Percentiles rank a stretch among this genome's conserved stretches.
These are phyloP conservation scores for Xylaria flabelliformis DNA, from an alignment of 495 filamentous ascomycete genomes.

Conservation along the genomic window DNA sequence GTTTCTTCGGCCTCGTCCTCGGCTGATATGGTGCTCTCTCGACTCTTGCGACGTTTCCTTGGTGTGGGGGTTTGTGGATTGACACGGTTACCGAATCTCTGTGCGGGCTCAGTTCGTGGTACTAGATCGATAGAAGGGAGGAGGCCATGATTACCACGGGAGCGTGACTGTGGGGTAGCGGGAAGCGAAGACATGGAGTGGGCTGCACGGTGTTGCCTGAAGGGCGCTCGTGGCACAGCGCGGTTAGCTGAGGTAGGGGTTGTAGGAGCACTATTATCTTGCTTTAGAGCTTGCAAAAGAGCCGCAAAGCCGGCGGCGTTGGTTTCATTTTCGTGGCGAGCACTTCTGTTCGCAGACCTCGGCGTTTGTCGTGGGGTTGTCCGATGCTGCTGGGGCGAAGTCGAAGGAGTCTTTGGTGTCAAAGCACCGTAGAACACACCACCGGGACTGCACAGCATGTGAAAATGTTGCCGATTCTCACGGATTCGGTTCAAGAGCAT, in stretches of 20 bases:
- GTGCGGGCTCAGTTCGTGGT: constrained; percentile 60
- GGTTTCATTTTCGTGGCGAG: constrained; percentile 47
- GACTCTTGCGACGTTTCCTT: constrained; percentile 62
- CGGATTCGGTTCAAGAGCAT: constrained; percentile 81
- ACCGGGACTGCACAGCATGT: constrained; percentile 65
- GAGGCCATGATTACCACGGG: constrained; percentile 54
- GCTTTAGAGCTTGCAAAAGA: constrained; percentile 76
- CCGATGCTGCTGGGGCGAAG: constrained; percentile 55
- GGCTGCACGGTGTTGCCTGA: constrained; percentile 67
- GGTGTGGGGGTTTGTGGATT: constrained; percentile 39
- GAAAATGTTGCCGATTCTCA: constrained; percentile 85
- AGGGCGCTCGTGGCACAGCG: constrained; percentile 52
- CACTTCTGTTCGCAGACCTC: constrained; percentile 47
- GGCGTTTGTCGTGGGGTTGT: constrained; percentile 56
- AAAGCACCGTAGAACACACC: constrained; percentile 59
- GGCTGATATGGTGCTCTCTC: constrained; percentile 89
- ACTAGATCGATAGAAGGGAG: constrained; percentile 63
- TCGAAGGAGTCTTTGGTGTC: constrained; percentile 60
- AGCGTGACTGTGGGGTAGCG: constrained; percentile 66
- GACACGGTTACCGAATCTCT: constrained; percentile 40
- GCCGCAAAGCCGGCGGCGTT: constrained; percentile 70
- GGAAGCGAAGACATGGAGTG: constrained; percentile 85
- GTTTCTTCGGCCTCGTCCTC: constrained; percentile 71
- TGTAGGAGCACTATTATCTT: constrained; percentile 71
- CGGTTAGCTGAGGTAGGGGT: constrained; percentile 52